Base-by-base conservation (phyloP, 1,139 yeast species). In the Blastobotrys aristatus region DNA sequence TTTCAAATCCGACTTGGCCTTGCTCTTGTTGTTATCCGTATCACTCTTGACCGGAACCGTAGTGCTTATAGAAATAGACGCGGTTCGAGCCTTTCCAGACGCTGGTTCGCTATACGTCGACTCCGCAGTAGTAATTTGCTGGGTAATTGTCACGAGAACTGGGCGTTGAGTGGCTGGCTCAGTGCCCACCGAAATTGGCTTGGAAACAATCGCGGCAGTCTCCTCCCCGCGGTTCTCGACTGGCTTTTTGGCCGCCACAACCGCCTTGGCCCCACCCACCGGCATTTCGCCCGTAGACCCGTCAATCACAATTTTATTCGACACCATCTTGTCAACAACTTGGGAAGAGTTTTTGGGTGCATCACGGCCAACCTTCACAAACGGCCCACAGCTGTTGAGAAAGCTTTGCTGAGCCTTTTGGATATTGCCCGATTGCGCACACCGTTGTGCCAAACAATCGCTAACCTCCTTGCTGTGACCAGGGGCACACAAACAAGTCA, bases 401-500 rank as follows among this genome's bases (percentile, higher is more conserved):
- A 34, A 20, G n/a, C 26, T 18, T 13, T 34, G 21, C 24, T 34
- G 21, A 3, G 38, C 38, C 4, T 20, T 11, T 13, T 34, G 4
- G 3, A 8, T 11, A 3, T 21, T 34, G 2, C 22, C 40, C 16
- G 2, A 10, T n/a, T 20, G 17, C 3, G 2, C 7, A 24, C 40
- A 37, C 16, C 20, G 16, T 7, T 26, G 2, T 13, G 2, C 2
- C 17, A 37, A 21, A 24, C 40, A 37, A 16, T 10, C 13, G 17
- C 18, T 8, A 10, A 37, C 16, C 17, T n/a, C 18, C 5, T 4
- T 2, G 3, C 18, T 6, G 3, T 22, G 14, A 4, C 20, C 16
- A n/a, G n/a, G n/a, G n/a, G 31, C 11, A 26, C 44, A 41, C 22
- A 41, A 21, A 30, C 44, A 41, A 14, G 24, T 33, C 22, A 41